phyloP scores from a whole-genome alignment of 1,284 basidiomycete genomes.

The Ceratobasidium sp. region DNA sequence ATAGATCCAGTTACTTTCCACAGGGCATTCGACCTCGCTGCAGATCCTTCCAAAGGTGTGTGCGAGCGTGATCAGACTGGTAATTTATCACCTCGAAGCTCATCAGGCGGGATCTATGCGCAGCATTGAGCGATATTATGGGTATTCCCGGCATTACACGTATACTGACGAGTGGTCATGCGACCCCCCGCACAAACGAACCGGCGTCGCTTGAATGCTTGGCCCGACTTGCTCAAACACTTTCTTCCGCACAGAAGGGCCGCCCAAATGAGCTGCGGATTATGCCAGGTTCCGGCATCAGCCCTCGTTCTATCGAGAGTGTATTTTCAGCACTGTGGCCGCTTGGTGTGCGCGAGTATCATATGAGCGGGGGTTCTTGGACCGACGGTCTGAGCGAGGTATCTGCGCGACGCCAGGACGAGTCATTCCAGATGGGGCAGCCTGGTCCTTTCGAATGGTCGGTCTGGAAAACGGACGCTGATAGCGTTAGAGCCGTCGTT shows the following conservation, averaged over 20 bases:
- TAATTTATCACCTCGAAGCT: background rate
- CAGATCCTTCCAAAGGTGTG: conserved; percentile 65
- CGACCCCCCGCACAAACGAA: conserved; percentile 27
- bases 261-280: conserved; percentile 54
- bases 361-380: conserved; percentile 70
- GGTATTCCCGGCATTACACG: conserved; percentile 72
- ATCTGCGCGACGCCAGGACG: conserved; percentile 62
- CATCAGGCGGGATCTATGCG: conserved; percentile 11
- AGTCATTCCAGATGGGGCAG: conserved; percentile 74
- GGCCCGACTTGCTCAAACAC: conserved; percentile 3
- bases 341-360: conserved; percentile 70
- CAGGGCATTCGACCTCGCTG: conserved; percentile 81
- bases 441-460: conserved; percentile 67
- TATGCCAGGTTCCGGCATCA: conserved; percentile 79
- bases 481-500: conserved; percentile 63
- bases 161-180: conserved; percentile 64
- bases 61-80: background rate
- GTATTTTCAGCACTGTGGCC: conserved; percentile 65
- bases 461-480: conserved; percentile 69
- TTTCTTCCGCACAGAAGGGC: conserved; percentile 6
- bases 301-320: conserved; percentile 61
- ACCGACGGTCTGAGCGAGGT: conserved; percentile 54
- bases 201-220: conserved; percentile 37
- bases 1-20: conserved; percentile 76
- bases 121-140: conserved; percentile 67